These are phyloP conservation scores for Alternaria hordeiaustralica DNA, from an alignment of 2,329 filamentous ascomycete genomes.

Conservation along the genomic window DNA sequence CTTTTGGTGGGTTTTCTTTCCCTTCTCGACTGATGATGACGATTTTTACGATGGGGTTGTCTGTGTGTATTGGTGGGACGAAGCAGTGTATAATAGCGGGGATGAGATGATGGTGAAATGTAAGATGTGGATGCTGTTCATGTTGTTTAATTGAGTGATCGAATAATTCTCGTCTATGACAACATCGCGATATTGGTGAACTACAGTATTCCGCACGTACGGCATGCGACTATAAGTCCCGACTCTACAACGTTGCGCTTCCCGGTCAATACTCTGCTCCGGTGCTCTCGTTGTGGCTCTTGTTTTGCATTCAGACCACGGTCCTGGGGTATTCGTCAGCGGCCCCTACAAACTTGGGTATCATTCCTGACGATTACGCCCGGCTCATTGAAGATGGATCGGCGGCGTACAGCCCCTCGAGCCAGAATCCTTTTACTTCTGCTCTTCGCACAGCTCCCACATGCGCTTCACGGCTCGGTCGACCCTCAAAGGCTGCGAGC, in stretches of 20 bases:
- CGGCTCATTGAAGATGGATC: not conserved
- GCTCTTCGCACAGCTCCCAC: not conserved
- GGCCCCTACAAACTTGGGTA: not conserved
- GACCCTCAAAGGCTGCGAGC: not conserved
- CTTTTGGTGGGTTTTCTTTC: not conserved
- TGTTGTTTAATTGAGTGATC: not conserved
- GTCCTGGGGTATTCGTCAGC: not conserved
- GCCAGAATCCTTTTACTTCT: not conserved
- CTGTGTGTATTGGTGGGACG: not conserved
- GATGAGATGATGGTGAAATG: not conserved
- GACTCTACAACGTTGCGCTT: not conserved
- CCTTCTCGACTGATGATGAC: not conserved
- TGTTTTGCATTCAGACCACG: not conserved
- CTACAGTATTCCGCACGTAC: not conserved
- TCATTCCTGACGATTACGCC: not conserved
- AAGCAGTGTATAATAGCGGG: not conserved
- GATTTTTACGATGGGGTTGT: not conserved
- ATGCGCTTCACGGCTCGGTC: not conserved
- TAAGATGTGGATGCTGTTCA: not conserved
- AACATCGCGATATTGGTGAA: not conserved
- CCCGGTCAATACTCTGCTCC: not conserved
- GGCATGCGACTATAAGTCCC: not conserved
- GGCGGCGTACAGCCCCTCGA: not conserved
- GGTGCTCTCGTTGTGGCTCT: not conserved
- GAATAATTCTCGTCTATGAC: not conserved